phyloP scores from a whole-genome alignment of 352 stramenopile species.

The Phytophthora rubi region DNA sequence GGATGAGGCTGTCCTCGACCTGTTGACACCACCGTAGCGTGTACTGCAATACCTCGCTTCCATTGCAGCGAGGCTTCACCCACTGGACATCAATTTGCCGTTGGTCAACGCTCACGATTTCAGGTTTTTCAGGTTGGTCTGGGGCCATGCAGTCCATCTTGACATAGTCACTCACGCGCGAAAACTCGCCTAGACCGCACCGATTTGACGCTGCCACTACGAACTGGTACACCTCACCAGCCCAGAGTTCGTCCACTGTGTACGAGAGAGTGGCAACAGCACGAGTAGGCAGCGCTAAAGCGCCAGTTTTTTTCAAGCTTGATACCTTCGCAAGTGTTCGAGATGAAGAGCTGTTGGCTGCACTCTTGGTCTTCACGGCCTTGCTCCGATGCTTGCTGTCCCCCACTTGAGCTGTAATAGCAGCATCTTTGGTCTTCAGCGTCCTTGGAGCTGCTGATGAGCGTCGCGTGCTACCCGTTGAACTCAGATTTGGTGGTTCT shows the following conservation, averaged over 20 bases:
- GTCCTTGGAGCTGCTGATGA: slow-evolving; percentile 1
- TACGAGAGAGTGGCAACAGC: slow-evolving; percentile 34
- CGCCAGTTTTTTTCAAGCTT: background rate
- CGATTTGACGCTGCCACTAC: slow-evolving; percentile 71
- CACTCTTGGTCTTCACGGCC: background rate
- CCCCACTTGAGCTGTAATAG: background rate
- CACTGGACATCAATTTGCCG: slow-evolving; percentile 53
- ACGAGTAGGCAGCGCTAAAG: background rate
- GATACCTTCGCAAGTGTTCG: slow-evolving; percentile 4
- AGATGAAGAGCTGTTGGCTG: background rate
- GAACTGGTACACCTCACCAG: slow-evolving; percentile 82
- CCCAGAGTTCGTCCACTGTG: slow-evolving; percentile 50
- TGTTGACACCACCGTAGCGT: slow-evolving; percentile 58
- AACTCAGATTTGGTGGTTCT: background rate
- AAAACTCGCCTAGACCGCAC: slow-evolving; percentile 68
- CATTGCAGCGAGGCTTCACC: slow-evolving; percentile 68
- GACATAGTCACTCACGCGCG: slow-evolving; percentile 70
- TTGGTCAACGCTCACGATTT: slow-evolving; percentile 46
- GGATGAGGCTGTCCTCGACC: slow-evolving; percentile 5
- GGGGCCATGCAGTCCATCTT: slow-evolving; percentile 71
- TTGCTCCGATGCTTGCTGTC: background rate
- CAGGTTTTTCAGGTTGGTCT: slow-evolving; percentile 49
- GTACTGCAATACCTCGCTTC: slow-evolving; percentile 78
- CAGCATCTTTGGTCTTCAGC: background rate
- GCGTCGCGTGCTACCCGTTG: background rate